Evolutionary conservation across 192 early-diverging fungal species (phyloP).

Genomic region (Podila verticillata): DNA sequence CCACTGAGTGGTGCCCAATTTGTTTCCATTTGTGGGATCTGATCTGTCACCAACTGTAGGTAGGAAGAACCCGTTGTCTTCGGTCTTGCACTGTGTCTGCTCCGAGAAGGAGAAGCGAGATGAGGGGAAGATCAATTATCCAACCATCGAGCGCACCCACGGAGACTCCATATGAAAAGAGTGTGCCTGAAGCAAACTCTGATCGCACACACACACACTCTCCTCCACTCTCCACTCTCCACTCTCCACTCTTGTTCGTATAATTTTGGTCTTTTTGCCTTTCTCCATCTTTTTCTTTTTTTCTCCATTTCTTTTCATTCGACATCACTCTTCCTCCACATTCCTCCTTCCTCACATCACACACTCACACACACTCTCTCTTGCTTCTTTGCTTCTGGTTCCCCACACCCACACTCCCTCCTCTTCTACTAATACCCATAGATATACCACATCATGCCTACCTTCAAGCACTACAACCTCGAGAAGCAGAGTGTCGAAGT

Average conservation of each 20-base stretch:
- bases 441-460: conserved; percentile 23
- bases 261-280: background rate
- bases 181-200: background rate
- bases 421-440: background rate
- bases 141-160: too few species aligned
- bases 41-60: too few species aligned
- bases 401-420: background rate
- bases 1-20: too few species aligned
- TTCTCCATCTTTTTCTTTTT: background rate
- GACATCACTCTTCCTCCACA: background rate
- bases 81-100: too few species aligned
- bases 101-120: too few species aligned
- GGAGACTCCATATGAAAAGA: too few species aligned
- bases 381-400: background rate
- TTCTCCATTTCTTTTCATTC: conserved; percentile 1
- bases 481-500: conserved; percentile 62
- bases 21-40: too few species aligned
- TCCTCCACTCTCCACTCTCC: background rate
- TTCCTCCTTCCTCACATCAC: background rate
- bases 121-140: too few species aligned
- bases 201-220: too few species aligned
- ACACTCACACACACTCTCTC: background rate
- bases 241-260: background rate
- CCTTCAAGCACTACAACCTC: conserved; percentile 50
- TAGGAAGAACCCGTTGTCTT: too few species aligned